These are phyloP conservation scores for Ogataea methanolica DNA, from an alignment of 805 yeast species.

Conservation along the genomic window DNA sequence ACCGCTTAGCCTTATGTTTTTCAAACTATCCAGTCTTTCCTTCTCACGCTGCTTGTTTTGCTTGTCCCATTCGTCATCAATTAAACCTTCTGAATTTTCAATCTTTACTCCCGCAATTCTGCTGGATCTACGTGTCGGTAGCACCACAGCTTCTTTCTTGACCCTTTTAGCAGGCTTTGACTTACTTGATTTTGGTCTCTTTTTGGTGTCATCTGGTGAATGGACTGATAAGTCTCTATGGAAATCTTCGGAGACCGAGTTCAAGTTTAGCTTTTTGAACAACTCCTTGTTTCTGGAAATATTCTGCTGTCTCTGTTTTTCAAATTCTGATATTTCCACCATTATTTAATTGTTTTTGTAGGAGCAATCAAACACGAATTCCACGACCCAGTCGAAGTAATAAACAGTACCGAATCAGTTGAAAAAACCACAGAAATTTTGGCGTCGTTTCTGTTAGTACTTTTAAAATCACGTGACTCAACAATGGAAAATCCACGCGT, in stretches of 20 bases:
- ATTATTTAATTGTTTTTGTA: conserved; percentile 4
- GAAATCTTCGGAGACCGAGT: conserved; percentile 50
- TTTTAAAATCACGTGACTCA: too few relatives aligned
- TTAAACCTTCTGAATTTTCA: conserved; percentile 43
- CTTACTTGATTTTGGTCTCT: conserved; percentile 18
- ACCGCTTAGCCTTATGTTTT: conserved; percentile 58
- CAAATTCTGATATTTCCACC: conserved; percentile 54
- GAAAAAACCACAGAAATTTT: too few relatives aligned
- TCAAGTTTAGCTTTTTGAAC: conserved; percentile 65
- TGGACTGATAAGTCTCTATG: conserved; percentile 36
- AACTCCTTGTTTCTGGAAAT: conserved; percentile 80
- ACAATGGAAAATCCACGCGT: too few relatives aligned
- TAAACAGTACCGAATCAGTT: too few relatives aligned
- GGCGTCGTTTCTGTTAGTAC: too few relatives aligned
- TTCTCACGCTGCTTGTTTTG: conserved; percentile 28
- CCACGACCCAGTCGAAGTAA: too few relatives aligned
- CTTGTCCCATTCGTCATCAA: conserved; percentile 34
- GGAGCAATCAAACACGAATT: not conserved
- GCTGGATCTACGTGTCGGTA: conserved; percentile 72
- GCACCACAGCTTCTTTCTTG: conserved; percentile 26
- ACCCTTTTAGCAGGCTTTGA: conserved; percentile 8
- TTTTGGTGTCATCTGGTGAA: conserved; percentile 23
- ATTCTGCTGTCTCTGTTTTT: conserved; percentile 66
- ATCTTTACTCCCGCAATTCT: conserved; percentile 66
- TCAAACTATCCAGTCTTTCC: conserved; percentile 38